These are phyloP conservation scores for Candida vaughaniae DNA, from an alignment of 805 yeast species.

Conservation along the genomic window DNA sequence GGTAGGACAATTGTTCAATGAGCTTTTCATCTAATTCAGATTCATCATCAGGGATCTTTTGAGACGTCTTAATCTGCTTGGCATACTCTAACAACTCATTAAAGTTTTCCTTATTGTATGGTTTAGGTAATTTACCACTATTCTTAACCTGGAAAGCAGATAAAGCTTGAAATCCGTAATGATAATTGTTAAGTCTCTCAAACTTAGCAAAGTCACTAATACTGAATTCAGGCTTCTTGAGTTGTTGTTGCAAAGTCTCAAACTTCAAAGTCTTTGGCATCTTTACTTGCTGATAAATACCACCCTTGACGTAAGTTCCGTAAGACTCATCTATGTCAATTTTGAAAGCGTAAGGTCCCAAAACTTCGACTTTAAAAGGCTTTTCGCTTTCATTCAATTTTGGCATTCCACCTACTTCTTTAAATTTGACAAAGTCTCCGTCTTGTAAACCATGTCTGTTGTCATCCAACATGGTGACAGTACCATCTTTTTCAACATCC, in stretches of 20 bases:
- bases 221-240: slow-evolving; percentile 74
- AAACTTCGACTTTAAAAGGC: slow-evolving; percentile 73
- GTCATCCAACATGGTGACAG: slow-evolving; percentile 91
- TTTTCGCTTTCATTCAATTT: slow-evolving; percentile 66
- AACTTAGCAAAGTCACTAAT: slow-evolving; percentile 91
- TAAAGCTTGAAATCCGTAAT: slow-evolving; percentile 88
- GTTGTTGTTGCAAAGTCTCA: slow-evolving; percentile 61
- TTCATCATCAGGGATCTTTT: slow-evolving; percentile 56
- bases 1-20: slow-evolving; percentile 71
- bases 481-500: slow-evolving; percentile 82
- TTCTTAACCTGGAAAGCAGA: slow-evolving; percentile 67
- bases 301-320: slow-evolving; percentile 78
- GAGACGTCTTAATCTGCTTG: slow-evolving; percentile 55
- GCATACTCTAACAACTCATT: slow-evolving; percentile 59
- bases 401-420: slow-evolving; percentile 81
- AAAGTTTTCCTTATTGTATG: slow-evolving; percentile 75
- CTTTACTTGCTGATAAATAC: slow-evolving; percentile 89
- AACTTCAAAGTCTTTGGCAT: slow-evolving; percentile 67
- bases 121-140: slow-evolving; percentile 69
- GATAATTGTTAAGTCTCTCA: slow-evolving; percentile 87
- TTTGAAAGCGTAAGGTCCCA: slow-evolving; percentile 93
- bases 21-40: slow-evolving; percentile 59
- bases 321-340: slow-evolving; percentile 50
- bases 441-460: slow-evolving; percentile 92
- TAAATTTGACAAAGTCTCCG: slow-evolving; percentile 83